Percentiles rank a stretch among this genome's conserved stretches.
Conservation (phyloP, 352 stramenopile genomes). For the Phytophthora ohioensis region DNA sequence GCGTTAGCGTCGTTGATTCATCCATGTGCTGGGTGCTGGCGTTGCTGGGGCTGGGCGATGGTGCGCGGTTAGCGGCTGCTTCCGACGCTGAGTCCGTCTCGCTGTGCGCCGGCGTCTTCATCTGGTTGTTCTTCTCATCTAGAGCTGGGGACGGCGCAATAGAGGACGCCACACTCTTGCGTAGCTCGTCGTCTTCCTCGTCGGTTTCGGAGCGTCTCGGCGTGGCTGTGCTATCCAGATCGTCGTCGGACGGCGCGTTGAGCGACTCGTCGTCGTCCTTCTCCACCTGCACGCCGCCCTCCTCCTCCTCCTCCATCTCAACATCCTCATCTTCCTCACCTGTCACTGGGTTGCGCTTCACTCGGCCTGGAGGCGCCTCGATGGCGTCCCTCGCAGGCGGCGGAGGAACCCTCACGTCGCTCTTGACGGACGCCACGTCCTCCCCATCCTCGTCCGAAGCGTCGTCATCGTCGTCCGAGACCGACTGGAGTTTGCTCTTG, state of each 20-base stretch:
- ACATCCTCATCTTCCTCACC: constrained; percentile 26
- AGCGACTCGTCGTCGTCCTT: constrained; percentile 84
- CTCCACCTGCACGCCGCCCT: constrained; percentile 69
- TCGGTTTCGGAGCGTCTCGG: constrained; percentile 59
- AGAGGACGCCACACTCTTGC: constrained; percentile 2
- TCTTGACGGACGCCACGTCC: constrained; percentile 23
- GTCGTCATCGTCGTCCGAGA: constrained; percentile 69
- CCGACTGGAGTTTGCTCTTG: constrained; percentile 75
- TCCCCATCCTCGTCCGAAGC: constrained; percentile 51
- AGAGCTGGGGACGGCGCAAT: constrained; percentile 9
- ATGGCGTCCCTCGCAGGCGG: constrained; percentile 25
- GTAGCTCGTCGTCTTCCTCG: constrained; percentile 42
- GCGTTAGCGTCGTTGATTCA: constrained; percentile 35
- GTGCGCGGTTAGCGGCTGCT: constrained; percentile 23
- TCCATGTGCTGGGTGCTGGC: constrained; percentile 32
- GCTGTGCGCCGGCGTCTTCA: constrained; percentile 24
- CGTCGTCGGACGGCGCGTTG: constrained; percentile 78
- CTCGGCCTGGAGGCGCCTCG: constrained; percentile 22
- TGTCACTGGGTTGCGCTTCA: neutral
- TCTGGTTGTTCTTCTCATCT: constrained; percentile 22
- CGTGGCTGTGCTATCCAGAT: constrained; percentile 74
- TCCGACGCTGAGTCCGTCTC: constrained; percentile 51
- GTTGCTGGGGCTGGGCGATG: constrained; percentile 35
- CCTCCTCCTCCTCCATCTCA: constrained; percentile 54
- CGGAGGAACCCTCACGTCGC: constrained; percentile 10